Base-by-base conservation (phyloP, 2,329 filamentous ascomycete genomes). In the Cordyceps fumosorosea region DNA sequence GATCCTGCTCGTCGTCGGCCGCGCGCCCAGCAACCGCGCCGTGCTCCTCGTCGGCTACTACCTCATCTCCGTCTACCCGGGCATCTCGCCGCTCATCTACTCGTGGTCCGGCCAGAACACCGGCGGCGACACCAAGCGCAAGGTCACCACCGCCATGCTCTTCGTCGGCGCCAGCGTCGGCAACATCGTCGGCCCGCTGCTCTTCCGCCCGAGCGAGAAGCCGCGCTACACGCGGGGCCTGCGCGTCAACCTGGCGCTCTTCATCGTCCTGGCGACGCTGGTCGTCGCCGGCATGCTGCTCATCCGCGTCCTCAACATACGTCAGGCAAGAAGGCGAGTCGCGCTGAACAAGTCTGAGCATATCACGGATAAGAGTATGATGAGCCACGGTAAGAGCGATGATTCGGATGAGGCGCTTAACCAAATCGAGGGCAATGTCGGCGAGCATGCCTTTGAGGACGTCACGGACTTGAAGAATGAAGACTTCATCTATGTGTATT, bases 91-190 rank as follows among this genome's bases (percentile, higher is more conserved):
- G 0, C 71, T 85, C 59, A 80, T 85, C 24, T 84, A 83, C 67
- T 79, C 80, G 0, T 84, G 81, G 81, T 80, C 78, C 0, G 79
- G 79, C 0, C 81, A 83, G 56, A 86, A 86, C 65, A 84, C 86
- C 0, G 86, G 78, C 2, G 86, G 86, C 0, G 85, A 89, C 63
- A 89, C 86, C 0, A 89, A 89, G 70, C 81, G 84, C 64, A 88
- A 88, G 68, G 80, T 84, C 2, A 87, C 82, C 0, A 87, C 84
- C 0, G 84, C 77, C 2, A 78, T 85, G 16, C 73, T 88, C 3
- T 86, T 88, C 65, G 76, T 88, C 29, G 84, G 84, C 7, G 81
- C 84, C 66, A 85, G 82, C 56, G 80, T 81, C 1, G 86, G 85
- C 8, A 88, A 89, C 66, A 82, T 88, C 51, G 77, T 88, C n/a